Conservation (phyloP, 768 basidiomycete genomes). For the Lactarius vividus region DNA sequence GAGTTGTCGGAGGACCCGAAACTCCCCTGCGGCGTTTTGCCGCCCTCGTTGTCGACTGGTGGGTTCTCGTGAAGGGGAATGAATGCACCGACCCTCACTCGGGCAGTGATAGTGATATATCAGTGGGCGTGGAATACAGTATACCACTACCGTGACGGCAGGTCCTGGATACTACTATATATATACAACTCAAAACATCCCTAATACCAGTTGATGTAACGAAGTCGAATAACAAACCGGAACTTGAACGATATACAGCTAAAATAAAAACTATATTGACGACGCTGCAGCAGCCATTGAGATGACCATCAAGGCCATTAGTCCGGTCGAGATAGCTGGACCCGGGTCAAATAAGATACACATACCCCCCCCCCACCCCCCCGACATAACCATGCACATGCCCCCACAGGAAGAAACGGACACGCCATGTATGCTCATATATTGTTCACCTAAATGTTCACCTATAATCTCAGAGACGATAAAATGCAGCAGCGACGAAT, state of each 20-base stretch:
- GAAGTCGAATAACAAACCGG: neutral
- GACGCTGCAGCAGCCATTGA: neutral
- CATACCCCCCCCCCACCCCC: too few species aligned
- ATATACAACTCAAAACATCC: neutral
- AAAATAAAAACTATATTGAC: neutral
- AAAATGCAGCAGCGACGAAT: neutral
- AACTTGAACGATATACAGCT: neutral
- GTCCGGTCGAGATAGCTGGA: neutral
- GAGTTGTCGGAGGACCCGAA: conserved; percentile 53
- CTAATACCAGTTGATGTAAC: neutral
- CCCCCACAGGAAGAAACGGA: neutral
- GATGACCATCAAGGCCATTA: neutral
- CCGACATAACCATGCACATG: neutral
- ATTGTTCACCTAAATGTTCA: neutral
- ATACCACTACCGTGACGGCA: neutral
- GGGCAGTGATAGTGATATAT: too few species aligned
- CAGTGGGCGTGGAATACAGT: too few species aligned
- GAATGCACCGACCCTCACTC: too few species aligned
- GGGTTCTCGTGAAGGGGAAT: conserved; percentile 37
- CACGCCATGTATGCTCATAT: neutral
- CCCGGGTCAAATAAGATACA: neutral
- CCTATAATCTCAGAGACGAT: neutral
- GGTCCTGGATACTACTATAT: neutral
- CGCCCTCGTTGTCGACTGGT: conserved; percentile 64
- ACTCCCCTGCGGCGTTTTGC: conserved; percentile 55